Percentiles rank a stretch among this genome's conserved stretches.
Conservation (phyloP, 768 basidiomycete species). For the Boletus sensibilis region DNA sequence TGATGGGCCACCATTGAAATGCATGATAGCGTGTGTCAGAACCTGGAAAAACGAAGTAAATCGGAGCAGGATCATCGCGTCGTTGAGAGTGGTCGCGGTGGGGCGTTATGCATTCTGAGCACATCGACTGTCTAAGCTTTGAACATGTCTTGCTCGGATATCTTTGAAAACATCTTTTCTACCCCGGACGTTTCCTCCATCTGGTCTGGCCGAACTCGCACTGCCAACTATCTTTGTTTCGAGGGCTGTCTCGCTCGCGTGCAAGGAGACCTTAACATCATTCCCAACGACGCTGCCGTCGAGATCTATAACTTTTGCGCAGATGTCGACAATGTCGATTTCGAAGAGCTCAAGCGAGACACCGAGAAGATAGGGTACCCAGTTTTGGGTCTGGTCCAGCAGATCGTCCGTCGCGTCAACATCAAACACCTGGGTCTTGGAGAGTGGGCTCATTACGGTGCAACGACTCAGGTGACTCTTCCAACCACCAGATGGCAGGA, state of each 20-base stretch:
- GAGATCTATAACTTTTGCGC: slow-evolving; percentile 36
- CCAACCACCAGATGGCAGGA: too few species aligned
- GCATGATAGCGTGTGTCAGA: too few species aligned
- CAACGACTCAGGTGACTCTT: slow-evolving; percentile 44
- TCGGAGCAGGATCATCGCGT: too few species aligned
- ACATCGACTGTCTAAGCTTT: not conserved
- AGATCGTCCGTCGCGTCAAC: slow-evolving; percentile 42
- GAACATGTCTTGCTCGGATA: slow-evolving; percentile 5
- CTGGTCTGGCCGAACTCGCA: slow-evolving; percentile 39
- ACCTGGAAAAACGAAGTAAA: too few species aligned
- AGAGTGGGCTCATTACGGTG: slow-evolving; percentile 50
- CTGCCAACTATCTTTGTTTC: slow-evolving; percentile 27
- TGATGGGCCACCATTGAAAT: too few species aligned
- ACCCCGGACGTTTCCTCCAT: slow-evolving; percentile 37
- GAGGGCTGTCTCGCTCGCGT: slow-evolving; percentile 37
- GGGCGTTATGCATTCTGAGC: too few species aligned
- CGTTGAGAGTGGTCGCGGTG: too few species aligned
- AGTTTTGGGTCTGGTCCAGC: slow-evolving; percentile 43
- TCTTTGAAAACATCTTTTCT: slow-evolving; percentile 44
- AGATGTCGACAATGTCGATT: slow-evolving; percentile 37
- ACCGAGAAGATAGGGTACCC: slow-evolving; percentile 47
- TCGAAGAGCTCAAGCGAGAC: slow-evolving; percentile 38
- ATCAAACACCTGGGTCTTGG: slow-evolving; percentile 34
- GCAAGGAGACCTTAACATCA: slow-evolving; percentile 39
- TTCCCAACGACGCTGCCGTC: slow-evolving; percentile 39